Evolutionary conservation across 208 protist genomes (phyloP).

Genomic region (Trypanosoma lewisi): DNA sequence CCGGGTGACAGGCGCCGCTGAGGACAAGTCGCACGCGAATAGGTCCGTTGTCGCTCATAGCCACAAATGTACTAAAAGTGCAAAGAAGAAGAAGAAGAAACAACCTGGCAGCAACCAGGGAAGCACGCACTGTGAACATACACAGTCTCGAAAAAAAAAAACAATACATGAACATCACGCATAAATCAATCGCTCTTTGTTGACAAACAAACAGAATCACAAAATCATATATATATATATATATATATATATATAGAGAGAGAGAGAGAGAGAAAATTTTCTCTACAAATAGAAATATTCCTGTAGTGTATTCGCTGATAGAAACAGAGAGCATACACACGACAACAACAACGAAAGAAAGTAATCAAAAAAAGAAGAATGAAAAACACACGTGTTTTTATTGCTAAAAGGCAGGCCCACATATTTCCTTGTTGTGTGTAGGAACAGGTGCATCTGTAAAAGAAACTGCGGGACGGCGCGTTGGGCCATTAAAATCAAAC

Average conservation of each 20-base stretch:
- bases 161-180: slow-evolving; percentile 2
- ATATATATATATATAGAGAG: slow-evolving; percentile 4
- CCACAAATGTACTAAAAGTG: not conserved
- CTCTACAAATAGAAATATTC: no score
- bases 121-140: not conserved
- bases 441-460: slow-evolving; percentile 62
- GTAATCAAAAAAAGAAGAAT: slow-evolving; percentile 11
- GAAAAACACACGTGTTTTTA: not conserved
- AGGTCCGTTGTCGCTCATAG: slow-evolving; percentile 7
- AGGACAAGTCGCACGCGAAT: slow-evolving; percentile 68
- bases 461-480: slow-evolving; percentile 31
- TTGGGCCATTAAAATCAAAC: slow-evolving; percentile 72
- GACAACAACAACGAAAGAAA: slow-evolving; percentile 27
- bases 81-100: slow-evolving; percentile 1
- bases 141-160: not conserved
- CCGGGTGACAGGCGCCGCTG: slow-evolving; percentile 53
- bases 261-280: not conserved
- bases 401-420: slow-evolving; percentile 15
- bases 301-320: no score
- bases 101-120: not conserved
- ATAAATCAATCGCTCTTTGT: no score
- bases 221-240: slow-evolving; percentile 6
- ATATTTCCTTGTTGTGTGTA: slow-evolving; percentile 12
- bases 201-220: not conserved
- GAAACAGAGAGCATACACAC: no score